Percentiles rank a stretch among this genome's conserved stretches.
Evolutionary conservation across 148 eudicot genomes (phyloP).

Genomic region (Chenopodium suecicum): DNA sequence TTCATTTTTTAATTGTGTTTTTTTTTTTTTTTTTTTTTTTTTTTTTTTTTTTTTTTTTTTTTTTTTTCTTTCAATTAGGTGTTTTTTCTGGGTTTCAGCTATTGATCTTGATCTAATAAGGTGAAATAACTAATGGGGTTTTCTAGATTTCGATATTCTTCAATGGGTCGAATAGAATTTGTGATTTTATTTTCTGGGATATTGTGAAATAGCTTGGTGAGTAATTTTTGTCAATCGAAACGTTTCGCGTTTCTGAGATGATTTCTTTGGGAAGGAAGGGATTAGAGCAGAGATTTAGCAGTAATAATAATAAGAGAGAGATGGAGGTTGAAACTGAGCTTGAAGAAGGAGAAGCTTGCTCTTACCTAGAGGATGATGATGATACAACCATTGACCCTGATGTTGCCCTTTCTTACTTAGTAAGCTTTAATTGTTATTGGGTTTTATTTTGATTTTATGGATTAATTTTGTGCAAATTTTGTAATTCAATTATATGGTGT

Average conservation of each 20-base stretch:
- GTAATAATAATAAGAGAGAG: constrained; percentile 32
- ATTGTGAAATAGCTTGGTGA: constrained; percentile 9
- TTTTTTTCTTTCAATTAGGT: constrained; percentile 12
- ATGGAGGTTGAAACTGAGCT: constrained; percentile 67
- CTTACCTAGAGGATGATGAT: constrained; percentile 33
- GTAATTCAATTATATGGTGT: not conserved
- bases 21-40: not conserved
- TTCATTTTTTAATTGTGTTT: not conserved
- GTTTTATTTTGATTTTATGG: not conserved
- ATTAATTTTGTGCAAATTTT: not conserved
- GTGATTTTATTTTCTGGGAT: constrained; percentile 15
- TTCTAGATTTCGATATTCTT: constrained; percentile 30
- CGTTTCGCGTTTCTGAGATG: constrained; percentile 44
- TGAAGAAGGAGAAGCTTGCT: constrained; percentile 89
- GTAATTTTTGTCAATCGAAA: constrained; percentile 16
- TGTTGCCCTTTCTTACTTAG: constrained; percentile 82
- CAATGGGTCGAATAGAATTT: constrained; percentile 31
- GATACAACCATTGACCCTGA: constrained; percentile 86
- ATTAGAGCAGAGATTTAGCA: constrained; percentile 52
- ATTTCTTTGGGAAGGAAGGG: constrained; percentile 66
- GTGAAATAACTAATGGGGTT: constrained; percentile 33
- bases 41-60: constrained; percentile 3
- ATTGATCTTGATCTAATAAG: constrained; percentile 48
- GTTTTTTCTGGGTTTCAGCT: constrained; percentile 29
- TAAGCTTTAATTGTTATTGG: constrained; percentile 33